Conservation (phyloP, 495 filamentous ascomycete genomes). For the Sabuloglossum arenarium region DNA sequence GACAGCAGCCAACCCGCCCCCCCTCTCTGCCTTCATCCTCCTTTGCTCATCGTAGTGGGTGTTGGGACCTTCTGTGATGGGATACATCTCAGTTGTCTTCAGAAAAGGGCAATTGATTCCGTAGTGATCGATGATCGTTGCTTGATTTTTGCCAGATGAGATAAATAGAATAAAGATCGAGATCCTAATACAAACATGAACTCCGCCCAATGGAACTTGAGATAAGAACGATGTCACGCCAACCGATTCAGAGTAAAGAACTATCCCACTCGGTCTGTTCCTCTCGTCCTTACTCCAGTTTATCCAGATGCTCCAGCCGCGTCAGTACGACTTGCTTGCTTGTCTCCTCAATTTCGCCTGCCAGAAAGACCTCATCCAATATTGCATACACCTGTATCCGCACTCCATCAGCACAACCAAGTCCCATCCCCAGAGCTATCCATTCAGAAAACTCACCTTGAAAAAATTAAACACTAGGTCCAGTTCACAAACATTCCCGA, state of each 20-base stretch:
- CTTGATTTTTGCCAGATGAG: background rate
- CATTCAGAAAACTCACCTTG: slow-evolving; percentile 31
- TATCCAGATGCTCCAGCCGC: slow-evolving; percentile 85
- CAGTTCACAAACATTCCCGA: slow-evolving; percentile 96
- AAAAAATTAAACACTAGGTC: slow-evolving; percentile 98
- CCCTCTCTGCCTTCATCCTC: no score
- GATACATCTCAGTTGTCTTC: background rate
- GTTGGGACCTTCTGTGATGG: background rate
- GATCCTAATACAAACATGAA: background rate
- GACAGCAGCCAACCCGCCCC: no score
- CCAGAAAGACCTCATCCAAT: slow-evolving; percentile 89
- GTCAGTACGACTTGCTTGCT: slow-evolving; percentile 95
- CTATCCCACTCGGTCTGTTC: slow-evolving; percentile 9
- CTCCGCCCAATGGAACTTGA: background rate
- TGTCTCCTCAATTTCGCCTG: slow-evolving; percentile 94
- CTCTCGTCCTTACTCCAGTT: no score
- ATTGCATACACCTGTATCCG: slow-evolving; percentile 75
- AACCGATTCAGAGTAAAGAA: background rate
- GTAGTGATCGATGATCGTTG: background rate
- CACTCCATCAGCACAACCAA: slow-evolving; percentile 3
- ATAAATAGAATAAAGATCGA: background rate
- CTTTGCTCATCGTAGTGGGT: no score
- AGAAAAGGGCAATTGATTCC: background rate
- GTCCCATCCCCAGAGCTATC: background rate
- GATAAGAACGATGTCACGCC: background rate